phyloP scores from a whole-genome alignment of 176 grass and related monocot species.

The Bromus sterilis region DNA sequence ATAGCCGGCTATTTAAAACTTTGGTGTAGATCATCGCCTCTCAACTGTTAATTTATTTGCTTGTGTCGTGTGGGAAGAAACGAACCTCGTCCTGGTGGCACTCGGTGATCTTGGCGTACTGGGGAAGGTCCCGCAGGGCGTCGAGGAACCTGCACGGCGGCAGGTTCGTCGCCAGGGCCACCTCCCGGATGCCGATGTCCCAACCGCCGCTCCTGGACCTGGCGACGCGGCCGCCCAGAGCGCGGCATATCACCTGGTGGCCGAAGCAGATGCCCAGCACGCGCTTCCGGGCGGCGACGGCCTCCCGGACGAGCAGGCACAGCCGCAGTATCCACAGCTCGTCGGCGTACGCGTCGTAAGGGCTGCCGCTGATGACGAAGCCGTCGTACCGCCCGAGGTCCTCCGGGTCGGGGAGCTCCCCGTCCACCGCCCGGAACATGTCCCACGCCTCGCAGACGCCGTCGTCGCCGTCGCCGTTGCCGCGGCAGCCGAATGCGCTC shows the following conservation, averaged over 20 bases:
- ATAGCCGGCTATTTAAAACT: too few relatives aligned
- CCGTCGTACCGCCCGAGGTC: slow-evolving; percentile 46
- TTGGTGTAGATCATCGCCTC: too few relatives aligned
- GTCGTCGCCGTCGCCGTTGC: not conserved
- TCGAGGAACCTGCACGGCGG: slow-evolving; percentile 28
- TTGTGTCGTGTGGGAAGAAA: not conserved
- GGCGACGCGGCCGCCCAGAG: slow-evolving; percentile 56
- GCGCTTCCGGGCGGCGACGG: slow-evolving; percentile 40
- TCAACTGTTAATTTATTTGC: not conserved
- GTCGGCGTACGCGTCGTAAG: slow-evolving; percentile 57
- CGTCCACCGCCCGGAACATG: slow-evolving; percentile 67
- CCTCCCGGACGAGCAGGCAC: slow-evolving; percentile 47
- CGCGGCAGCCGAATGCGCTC: slow-evolving; percentile 45
- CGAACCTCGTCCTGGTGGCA: slow-evolving; percentile 77
- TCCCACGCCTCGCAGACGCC: slow-evolving; percentile 61
- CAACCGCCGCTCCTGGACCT: slow-evolving; percentile 48
- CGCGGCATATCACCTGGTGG: slow-evolving; percentile 86
- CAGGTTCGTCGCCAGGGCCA: slow-evolving; percentile 26
- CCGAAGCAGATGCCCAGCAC: slow-evolving; percentile 94
- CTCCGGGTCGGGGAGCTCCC: slow-evolving; percentile 42
- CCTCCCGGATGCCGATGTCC: slow-evolving; percentile 73
- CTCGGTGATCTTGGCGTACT: slow-evolving; percentile 53
- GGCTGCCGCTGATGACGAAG: slow-evolving; percentile 92
- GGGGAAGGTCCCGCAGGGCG: slow-evolving; percentile 20
- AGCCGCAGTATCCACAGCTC: slow-evolving; percentile 68